Evolutionary conservation across 148 eudicot species (phyloP), one percentile per base, ranked within the genome.

Genomic region (Suaeda aralocaspica): DNA sequence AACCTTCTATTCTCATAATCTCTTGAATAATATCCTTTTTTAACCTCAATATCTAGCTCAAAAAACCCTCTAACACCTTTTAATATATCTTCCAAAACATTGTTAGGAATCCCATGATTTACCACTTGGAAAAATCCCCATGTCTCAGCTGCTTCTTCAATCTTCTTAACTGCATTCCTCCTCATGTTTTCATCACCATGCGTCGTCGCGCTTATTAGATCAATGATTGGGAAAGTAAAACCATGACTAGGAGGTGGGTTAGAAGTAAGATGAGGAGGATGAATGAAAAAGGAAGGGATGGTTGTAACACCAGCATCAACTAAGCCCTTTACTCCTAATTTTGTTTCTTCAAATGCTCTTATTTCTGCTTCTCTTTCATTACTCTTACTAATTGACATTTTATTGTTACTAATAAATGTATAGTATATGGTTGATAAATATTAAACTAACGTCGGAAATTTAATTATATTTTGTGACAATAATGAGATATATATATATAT

Each of bases 91-190:
- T 77, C 78, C 26, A 81, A 41, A 51, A 81, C 73, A 26, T 13
- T 2, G 6, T 16, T 12, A 1, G 81, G 78, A 33, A 83, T 71
- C 64, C 81, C 83, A 59, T 81, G 84, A 60, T 82, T 81, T 41
- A 81, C 67, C 65, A 81, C 79, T 48, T 81, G 84, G 44, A 81
- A 81, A 19, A 78, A 75, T 0, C 81, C 79, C 79, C 74, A 77
- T n/a, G 55, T 64, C 53, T 78, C 79, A 0, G 69, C 46, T 4
- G 81, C 84, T 5, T 55, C 64, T 9, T 70, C 34, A 12, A 81
- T 58, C 39, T 62, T 31, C 51, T 60, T 44, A n/a, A 60, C 26
- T 30, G n/a, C 45, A 14, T 33, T 59, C 42, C 7, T 59, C 41
- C 41, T 59, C 28, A 26, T 1, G 30, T 68, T 42, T 7, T 15